Evolutionary conservation across 192 early-diverging fungal species (phyloP).

Genomic region (Coemansia sp.): DNA sequence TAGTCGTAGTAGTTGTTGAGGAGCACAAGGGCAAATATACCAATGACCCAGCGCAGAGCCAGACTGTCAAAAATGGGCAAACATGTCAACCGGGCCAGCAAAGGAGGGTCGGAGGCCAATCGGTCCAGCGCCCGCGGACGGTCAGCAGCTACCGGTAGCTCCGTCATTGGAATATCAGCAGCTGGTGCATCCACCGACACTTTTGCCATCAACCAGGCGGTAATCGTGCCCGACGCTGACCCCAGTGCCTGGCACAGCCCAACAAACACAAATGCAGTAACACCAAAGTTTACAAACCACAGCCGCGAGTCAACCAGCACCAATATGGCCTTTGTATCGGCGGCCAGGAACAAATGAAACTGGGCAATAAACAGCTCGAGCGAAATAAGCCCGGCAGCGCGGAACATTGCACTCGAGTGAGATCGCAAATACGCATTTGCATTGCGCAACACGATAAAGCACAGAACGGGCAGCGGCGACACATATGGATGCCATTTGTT

Average conservation of each 20-base stretch:
- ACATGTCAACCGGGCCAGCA: background rate
- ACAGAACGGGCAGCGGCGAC: slow-evolving; percentile 58
- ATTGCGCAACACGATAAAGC: slow-evolving; percentile 69
- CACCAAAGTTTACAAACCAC: slow-evolving; percentile 55
- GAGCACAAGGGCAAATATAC: background rate
- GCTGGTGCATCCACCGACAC: background rate
- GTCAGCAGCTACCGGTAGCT: slow-evolving; percentile 4
- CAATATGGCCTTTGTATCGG: slow-evolving; percentile 72
- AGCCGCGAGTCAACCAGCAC: slow-evolving; percentile 53
- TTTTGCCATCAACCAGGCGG: slow-evolving; percentile 28
- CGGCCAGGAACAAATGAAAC: slow-evolving; percentile 74
- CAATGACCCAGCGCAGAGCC: slow-evolving; percentile 18
- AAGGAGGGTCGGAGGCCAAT: slow-evolving; percentile 14
- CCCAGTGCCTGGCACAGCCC: slow-evolving; percentile 51
- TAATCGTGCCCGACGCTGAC: slow-evolving; percentile 45
- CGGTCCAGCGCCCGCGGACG: slow-evolving; percentile 27
- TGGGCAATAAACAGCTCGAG: slow-evolving; percentile 78
- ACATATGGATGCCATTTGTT: slow-evolving; percentile 67
- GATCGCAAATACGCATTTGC: slow-evolving; percentile 54
- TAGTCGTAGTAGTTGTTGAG: slow-evolving; percentile 16
- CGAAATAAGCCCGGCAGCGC: slow-evolving; percentile 61
- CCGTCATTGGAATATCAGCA: slow-evolving; percentile 21
- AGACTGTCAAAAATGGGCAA: slow-evolving; percentile 1
- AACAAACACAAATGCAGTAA: slow-evolving; percentile 54
- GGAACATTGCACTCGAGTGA: slow-evolving; percentile 56